A percentile compares a stretch with the other conserved stretches of the same genome.
Evolutionary conservation across 371 early-diverging fungal genomes (phyloP).

Genomic region (Mycotypha africana): DNA sequence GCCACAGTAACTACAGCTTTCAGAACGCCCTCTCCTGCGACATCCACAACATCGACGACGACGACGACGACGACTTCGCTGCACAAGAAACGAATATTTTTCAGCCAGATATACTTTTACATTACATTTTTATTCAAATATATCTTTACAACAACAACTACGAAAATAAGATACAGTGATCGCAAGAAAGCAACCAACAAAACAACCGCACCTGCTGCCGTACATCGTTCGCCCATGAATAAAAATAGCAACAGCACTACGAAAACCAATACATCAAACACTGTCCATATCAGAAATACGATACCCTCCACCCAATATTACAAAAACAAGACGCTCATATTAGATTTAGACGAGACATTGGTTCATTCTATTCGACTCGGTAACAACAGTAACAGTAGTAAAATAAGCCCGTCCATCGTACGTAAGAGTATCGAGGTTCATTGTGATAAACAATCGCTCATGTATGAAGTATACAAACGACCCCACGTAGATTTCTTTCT

Average conservation of each 20-base stretch:
- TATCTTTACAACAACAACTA: constrained; percentile 1
- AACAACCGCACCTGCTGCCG: constrained; percentile 6
- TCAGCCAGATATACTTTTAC: constrained; percentile 13
- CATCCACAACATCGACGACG: constrained; percentile 5
- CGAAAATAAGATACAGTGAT: no score
- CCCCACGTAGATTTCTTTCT: constrained; percentile 95
- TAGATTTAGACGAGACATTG: constrained; percentile 97
- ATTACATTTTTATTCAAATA: constrained; percentile 4
- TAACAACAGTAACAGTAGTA: constrained; percentile 12
- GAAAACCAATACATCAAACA: no score
- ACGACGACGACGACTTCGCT: no score
- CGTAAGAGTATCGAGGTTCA: constrained; percentile 77
- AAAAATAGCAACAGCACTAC: no score
- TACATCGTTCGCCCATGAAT: no score
- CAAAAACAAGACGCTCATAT: constrained; percentile 78
- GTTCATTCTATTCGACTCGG: constrained; percentile 75
- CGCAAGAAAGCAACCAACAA: not conserved
- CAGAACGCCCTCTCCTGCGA: no score
- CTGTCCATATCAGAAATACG: no score
- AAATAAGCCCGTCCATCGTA: constrained; percentile 26
- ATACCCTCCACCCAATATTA: constrained; percentile 28
- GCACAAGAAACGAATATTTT: constrained; percentile 7
- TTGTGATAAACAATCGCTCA: constrained; percentile 80
- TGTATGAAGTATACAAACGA: constrained; percentile 95
- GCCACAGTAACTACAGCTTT: constrained; percentile 10